Conservation (phyloP, 225 moss, liverwort and hornwort species). For the Rhytidiadelphus loreus region DNA sequence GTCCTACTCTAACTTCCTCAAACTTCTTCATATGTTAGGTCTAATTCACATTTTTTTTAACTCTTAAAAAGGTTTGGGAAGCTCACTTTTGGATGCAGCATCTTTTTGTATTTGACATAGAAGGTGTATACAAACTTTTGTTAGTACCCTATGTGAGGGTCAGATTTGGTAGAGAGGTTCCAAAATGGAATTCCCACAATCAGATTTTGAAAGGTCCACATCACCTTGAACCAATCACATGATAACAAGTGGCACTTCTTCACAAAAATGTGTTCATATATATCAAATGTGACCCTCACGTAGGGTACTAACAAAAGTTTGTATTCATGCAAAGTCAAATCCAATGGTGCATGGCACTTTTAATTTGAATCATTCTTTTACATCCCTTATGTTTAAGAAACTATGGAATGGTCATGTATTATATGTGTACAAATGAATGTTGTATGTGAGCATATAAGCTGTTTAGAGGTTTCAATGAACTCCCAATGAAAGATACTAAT, state of each 20-base stretch:
- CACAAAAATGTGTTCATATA: background rate
- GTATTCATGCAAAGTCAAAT: background rate
- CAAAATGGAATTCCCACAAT: accelerated
- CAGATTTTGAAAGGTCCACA: background rate
- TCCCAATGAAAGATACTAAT: background rate
- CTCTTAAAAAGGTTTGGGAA: background rate
- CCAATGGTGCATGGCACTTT: background rate
- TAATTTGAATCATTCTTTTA: background rate
- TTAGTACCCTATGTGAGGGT: accelerated
- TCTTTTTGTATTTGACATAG: background rate
- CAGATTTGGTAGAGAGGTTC: accelerated
- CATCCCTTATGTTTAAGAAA: accelerated
- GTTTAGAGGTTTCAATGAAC: background rate
- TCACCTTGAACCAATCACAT: background rate
- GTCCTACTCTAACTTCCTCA: too few species aligned
- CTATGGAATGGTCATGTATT: background rate
- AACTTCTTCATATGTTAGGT: background rate
- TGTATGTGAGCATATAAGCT: background rate
- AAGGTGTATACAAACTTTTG: background rate
- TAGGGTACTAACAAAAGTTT: background rate
- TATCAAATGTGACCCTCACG: accelerated
- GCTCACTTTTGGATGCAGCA: background rate
- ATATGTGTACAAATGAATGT: accelerated
- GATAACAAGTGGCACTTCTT: background rate
- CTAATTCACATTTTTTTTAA: background rate